Evolutionary conservation across 1,284 basidiomycete genomes (phyloP).

Genomic region (Ceratobasidium sp.): DNA sequence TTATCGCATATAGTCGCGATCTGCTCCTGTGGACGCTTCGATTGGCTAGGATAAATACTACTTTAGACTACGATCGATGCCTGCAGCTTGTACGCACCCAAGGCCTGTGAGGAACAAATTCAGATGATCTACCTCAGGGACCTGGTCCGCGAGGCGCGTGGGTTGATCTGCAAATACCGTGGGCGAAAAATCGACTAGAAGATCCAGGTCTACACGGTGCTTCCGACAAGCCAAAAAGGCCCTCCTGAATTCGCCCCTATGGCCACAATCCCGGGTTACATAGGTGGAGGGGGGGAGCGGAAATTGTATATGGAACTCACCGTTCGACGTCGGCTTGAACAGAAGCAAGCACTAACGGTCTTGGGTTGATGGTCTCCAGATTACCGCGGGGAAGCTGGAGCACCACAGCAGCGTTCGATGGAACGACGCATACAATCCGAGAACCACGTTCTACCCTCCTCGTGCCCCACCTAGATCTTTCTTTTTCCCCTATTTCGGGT

Average conservation of each 20-base stretch:
- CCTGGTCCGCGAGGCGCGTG: conserved; percentile 78
- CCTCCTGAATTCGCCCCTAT: conserved; percentile 70
- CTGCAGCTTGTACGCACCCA: conserved; percentile 61
- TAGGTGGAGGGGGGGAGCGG: background rate
- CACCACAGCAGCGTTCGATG: conserved; percentile 87
- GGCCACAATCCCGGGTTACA: background rate
- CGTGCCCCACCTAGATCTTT: conserved; percentile 63
- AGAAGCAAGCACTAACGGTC: conserved; percentile 88
- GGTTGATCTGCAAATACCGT: conserved; percentile 71
- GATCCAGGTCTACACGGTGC: conserved; percentile 90
- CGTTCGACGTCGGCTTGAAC: conserved; percentile 74
- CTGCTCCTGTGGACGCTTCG: conserved; percentile 61
- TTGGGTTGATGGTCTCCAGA: conserved; percentile 92
- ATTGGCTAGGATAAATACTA: conserved; percentile 57
- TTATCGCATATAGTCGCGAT: conserved; percentile 82
- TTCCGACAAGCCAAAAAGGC: conserved; percentile 92
- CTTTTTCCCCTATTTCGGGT: conserved; percentile 32
- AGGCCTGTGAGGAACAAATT: conserved; percentile 91
- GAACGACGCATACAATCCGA: conserved; percentile 82
- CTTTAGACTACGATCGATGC: background rate
- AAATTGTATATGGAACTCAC: conserved; percentile 55
- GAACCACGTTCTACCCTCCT: conserved; percentile 87
- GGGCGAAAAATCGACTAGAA: conserved; percentile 83
- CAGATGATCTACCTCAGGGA: conserved; percentile 89
- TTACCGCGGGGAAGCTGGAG: conserved; percentile 99